Evolutionary conservation across 352 stramenopile species (phyloP).

Genomic region (Phytophthora pluvialis): DNA sequence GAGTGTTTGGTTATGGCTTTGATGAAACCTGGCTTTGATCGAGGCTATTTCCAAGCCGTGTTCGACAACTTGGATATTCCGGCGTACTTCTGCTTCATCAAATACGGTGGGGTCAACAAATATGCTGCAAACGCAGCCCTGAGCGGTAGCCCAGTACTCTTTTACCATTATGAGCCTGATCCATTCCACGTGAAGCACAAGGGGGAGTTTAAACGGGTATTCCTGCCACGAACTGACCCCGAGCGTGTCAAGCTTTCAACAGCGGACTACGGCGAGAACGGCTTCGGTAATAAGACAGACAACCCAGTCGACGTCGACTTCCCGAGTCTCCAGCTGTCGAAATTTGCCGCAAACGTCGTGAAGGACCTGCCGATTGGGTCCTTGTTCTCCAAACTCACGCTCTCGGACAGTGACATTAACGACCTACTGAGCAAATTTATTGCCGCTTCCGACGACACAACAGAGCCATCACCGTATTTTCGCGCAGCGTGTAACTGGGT

Average conservation of each 20-base stretch:
- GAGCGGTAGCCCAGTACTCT: conserved; percentile 39
- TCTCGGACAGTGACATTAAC: conserved; percentile 50
- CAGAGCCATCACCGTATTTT: conserved; percentile 42
- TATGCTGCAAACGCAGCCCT: conserved; percentile 43
- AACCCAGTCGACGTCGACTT: conserved; percentile 59
- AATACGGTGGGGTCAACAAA: conserved; percentile 41
- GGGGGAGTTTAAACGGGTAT: conserved; percentile 49
- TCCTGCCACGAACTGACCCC: conserved; percentile 40
- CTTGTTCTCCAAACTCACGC: conserved; percentile 40
- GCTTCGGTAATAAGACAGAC: conserved; percentile 47
- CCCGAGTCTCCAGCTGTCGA: conserved; percentile 40
- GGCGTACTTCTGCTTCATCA: conserved; percentile 73
- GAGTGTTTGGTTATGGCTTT: conserved; percentile 46
- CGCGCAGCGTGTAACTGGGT: conserved; percentile 56
- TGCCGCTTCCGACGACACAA: conserved; percentile 1
- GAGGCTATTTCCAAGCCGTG: conserved; percentile 51
- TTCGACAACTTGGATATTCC: conserved; percentile 57
- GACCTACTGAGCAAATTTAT: conserved; percentile 41
- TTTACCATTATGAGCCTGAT: conserved; percentile 66
- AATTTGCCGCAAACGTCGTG: conserved; percentile 39
- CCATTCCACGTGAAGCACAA: conserved; percentile 49
- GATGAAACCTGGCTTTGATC: conserved; percentile 35
- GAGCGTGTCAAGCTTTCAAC: conserved; percentile 42
- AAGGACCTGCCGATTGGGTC: conserved; percentile 31
- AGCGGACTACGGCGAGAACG: conserved; percentile 51